Conservation (phyloP, 2,329 filamentous ascomycete genomes). For the Pyrenochaeta sp. region DNA sequence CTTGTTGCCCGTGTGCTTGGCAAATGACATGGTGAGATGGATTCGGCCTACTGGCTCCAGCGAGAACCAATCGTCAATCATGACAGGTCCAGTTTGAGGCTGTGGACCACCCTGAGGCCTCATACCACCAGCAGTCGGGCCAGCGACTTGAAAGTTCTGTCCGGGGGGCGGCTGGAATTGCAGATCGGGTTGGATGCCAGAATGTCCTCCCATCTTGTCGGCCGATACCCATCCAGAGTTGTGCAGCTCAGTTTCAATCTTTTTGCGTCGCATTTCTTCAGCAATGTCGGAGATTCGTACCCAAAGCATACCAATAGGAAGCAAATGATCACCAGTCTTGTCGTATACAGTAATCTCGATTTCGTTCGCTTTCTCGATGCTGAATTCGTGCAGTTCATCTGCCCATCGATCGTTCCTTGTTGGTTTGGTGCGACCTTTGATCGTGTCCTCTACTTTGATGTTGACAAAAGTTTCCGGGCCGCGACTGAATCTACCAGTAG, state of each 20-base stretch:
- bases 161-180: slow-evolving; percentile 61
- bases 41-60: slow-evolving; percentile 93
- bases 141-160: slow-evolving; percentile 49
- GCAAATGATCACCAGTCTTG: slow-evolving; percentile 84
- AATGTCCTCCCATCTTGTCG: slow-evolving; percentile 82
- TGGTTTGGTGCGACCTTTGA: slow-evolving; percentile 85
- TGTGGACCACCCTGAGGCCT: slow-evolving; percentile 50
- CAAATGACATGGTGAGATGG: slow-evolving; percentile 88
- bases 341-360: slow-evolving; percentile 98
- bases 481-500: slow-evolving; percentile 80
- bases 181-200: slow-evolving; percentile 59
- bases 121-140: slow-evolving; percentile 48
- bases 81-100: slow-evolving; percentile 62
- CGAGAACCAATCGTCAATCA: slow-evolving; percentile 95
- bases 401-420: slow-evolving; percentile 91
- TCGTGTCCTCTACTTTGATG: slow-evolving; percentile 93
- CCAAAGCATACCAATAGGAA: slow-evolving; percentile 95
- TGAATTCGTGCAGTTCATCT: slow-evolving; percentile 87
- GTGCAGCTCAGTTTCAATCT: slow-evolving; percentile 94
- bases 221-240: slow-evolving; percentile 96
- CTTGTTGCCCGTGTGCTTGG: slow-evolving; percentile 86
- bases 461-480: slow-evolving; percentile 95
- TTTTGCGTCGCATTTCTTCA: slow-evolving; percentile 96
- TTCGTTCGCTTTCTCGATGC: slow-evolving; percentile 98
- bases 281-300: slow-evolving; percentile 95